Evolutionary conservation across 371 early-diverging fungal species (phyloP).

Genomic region (Syncephalastrum monosporum): DNA sequence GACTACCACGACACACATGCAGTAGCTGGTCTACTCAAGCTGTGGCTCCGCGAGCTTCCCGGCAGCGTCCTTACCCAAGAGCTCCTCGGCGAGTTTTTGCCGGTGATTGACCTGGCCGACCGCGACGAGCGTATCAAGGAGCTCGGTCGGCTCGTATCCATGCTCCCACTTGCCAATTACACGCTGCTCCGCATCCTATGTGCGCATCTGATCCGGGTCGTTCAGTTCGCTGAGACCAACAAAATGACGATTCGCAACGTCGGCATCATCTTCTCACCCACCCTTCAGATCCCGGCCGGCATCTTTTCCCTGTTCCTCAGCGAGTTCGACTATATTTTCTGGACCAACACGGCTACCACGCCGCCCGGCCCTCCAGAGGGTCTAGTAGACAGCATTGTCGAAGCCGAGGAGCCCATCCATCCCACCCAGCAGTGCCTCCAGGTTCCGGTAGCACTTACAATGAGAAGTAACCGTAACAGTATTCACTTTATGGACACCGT

Average conservation of each 20-base stretch:
- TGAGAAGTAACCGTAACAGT: conserved; percentile 45
- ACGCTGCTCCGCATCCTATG: conserved; percentile 84
- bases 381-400: neutral
- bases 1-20: conserved; percentile 71
- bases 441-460: conserved; percentile 2
- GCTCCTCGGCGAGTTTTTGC: conserved; percentile 59
- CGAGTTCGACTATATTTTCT: conserved; percentile 87
- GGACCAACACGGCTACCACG: conserved; percentile 51
- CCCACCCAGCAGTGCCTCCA: conserved; percentile 8
- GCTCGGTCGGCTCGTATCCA: conserved; percentile 74
- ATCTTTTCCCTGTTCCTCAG: conserved; percentile 86
- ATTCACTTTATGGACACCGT: conserved; percentile 42
- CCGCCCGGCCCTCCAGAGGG: neutral
- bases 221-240: conserved; percentile 78
- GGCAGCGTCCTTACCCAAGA: conserved; percentile 71
- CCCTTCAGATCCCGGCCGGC: conserved; percentile 87
- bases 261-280: conserved; percentile 94
- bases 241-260: conserved; percentile 95
- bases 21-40: conserved; percentile 78
- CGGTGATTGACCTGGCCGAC: conserved; percentile 68
- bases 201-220: conserved; percentile 86
- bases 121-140: conserved; percentile 72
- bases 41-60: conserved; percentile 78
- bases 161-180: conserved; percentile 85
- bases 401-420: neutral